Base-by-base conservation (phyloP, 176 grass and related monocot genomes). In the Triticum urartu region DNA sequence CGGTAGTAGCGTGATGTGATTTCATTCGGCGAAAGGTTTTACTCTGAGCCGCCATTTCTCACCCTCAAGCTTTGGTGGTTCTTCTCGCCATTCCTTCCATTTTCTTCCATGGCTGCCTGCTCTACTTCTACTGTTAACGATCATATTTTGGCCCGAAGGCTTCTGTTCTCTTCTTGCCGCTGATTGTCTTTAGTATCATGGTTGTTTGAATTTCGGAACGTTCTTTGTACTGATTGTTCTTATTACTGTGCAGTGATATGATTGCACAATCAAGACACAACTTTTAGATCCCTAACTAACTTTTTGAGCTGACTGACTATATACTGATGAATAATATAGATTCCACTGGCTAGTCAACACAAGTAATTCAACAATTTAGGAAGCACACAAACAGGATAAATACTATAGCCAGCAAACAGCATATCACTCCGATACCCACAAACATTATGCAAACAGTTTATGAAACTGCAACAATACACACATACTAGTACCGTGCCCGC, bases 1-100 rank as follows among this genome's bases (percentile, higher is more conserved):
- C 50, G 79, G 79, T 81, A 68, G 79, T 81, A 81, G 42, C 26
- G 1, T 81, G 79, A 68, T 68, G 43, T 50, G 11, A n/a, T 52
- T 38, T 26, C 25, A 54, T 54, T 54, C 64, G 79, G 79, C 64
- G 64, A 81, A 81, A 81, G 79, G 79, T 81, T 81, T 77, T 54
- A 60, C 79, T 81, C 79, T 35, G 64, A 81, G 79, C 64, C 64
- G 12, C 33, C 17, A 10, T 21, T 20, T 34, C 24, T 72, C 5
- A 3, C 5, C 21, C 11, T 7, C 26, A 26, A 26, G 26, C 26
- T 26, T 8, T 58, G 5, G 1, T 56, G 52, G 17, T 20, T 20
- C 17, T 52, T 52, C 14, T 52, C 4, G 36, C 36, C 36, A 5
- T 4, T 52, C 5, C 48, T 17, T 52, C 14, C 13, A 9, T 17